Percentiles rank a stretch among this genome's conserved stretches.
Evolutionary conservation across 495 filamentous ascomycete species (phyloP).

Genomic region (Aspergillus biplanus): DNA sequence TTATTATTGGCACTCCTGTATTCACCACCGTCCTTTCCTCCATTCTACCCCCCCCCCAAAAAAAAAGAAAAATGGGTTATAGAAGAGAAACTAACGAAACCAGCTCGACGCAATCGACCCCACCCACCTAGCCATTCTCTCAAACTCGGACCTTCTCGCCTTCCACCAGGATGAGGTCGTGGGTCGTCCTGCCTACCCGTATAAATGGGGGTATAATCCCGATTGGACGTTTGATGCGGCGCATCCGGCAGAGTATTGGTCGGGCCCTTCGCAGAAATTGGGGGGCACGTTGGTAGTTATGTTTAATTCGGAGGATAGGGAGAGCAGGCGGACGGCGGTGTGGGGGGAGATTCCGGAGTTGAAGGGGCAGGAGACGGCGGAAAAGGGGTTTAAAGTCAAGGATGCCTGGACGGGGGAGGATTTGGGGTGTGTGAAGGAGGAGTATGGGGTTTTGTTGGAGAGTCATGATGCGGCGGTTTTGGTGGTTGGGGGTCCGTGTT

Average conservation of each 20-base stretch:
- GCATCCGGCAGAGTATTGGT: conserved; percentile 65
- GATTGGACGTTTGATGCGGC: conserved; percentile 64
- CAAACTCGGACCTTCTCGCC: conserved; percentile 60
- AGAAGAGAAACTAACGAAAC: conserved; percentile 11
- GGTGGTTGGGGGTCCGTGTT: conserved; percentile 41
- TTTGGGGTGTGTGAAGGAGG: conserved; percentile 48
- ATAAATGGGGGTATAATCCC: conserved; percentile 66
- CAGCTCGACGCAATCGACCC: conserved; percentile 48
- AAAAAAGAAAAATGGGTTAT: not conserved
- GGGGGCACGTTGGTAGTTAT: conserved; percentile 56
- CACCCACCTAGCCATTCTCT: conserved; percentile 55
- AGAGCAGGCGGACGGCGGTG: conserved; percentile 43
- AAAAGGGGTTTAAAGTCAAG: conserved; percentile 48
- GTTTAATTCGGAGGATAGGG: conserved; percentile 49
- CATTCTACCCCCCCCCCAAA: not conserved
- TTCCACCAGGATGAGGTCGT: conserved; percentile 63
- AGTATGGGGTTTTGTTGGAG: conserved; percentile 40
- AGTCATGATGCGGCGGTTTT: conserved; percentile 56
- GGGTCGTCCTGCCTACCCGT: conserved; percentile 60
- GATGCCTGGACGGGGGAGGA: conserved; percentile 59
- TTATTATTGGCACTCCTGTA: conserved; percentile 60
- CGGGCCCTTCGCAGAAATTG: conserved; percentile 51
- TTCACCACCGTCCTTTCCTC: conserved; percentile 25
- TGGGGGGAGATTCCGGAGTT: conserved; percentile 61
- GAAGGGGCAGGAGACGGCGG: conserved; percentile 20